phyloP scores from a whole-genome alignment of 1,284 basidiomycete species.

The Sporisorium graminicola region DNA sequence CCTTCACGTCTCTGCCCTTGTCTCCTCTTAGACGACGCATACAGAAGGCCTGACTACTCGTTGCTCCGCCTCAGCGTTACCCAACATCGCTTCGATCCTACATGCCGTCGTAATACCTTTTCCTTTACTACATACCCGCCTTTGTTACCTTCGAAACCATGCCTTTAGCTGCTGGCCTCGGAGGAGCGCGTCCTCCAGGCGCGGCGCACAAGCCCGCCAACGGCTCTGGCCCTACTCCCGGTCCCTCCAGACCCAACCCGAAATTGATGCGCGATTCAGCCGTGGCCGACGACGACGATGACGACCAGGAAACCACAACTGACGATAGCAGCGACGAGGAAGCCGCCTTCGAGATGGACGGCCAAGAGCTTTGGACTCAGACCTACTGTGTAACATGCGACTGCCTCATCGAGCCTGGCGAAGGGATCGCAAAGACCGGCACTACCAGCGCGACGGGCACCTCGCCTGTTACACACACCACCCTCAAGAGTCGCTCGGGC shows the following conservation, averaged over 20 bases:
- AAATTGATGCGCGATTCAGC: slow-evolving; percentile 14
- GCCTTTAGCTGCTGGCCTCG: slow-evolving; percentile 19
- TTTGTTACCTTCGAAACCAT: slow-evolving; percentile 14
- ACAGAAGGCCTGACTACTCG: not conserved
- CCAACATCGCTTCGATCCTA: slow-evolving; percentile 6
- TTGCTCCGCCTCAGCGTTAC: not conserved
- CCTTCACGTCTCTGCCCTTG: too few relatives aligned
- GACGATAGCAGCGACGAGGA: slow-evolving; percentile 55
- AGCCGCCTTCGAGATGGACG: slow-evolving; percentile 62
- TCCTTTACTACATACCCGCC: slow-evolving; percentile 4
- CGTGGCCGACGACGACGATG: slow-evolving; percentile 20
- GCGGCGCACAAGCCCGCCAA: slow-evolving; percentile 6
- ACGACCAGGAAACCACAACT: slow-evolving; percentile 42
- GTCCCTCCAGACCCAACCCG: slow-evolving; percentile 30
- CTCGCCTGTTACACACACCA: slow-evolving; percentile 25
- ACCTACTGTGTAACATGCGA: slow-evolving; percentile 63
- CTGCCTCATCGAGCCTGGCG: slow-evolving; percentile 62
- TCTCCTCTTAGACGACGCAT: slow-evolving; percentile 5
- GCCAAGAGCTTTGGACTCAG: slow-evolving; percentile 63
- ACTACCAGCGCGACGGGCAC: not conserved
- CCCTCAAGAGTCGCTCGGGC: slow-evolving; percentile 54
- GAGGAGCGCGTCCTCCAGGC: slow-evolving; percentile 29
- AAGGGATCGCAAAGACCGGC: slow-evolving; percentile 44
- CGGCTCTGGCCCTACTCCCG: slow-evolving; percentile 4
- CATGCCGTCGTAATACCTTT: slow-evolving; percentile 17